Conservation (phyloP, 2,329 filamentous ascomycete species). For the Colletotrichum sp. region DNA sequence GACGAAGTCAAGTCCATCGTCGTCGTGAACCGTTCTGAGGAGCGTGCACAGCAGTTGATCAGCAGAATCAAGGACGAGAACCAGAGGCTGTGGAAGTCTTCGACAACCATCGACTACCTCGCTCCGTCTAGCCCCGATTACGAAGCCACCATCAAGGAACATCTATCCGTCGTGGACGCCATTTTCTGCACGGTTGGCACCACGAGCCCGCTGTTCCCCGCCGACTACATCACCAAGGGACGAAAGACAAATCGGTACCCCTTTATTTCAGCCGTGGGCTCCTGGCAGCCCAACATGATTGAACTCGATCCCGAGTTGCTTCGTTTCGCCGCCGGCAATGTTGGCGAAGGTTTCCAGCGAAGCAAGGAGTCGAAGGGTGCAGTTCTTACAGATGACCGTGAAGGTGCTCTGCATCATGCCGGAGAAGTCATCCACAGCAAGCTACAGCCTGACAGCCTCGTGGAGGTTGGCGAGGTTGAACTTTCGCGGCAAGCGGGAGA, state of each 20-base stretch:
- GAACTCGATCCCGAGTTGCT: constrained; percentile 68
- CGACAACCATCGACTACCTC: neutral
- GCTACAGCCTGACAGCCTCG: constrained; percentile 59
- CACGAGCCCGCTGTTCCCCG: neutral
- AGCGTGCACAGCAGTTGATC: neutral
- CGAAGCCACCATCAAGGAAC: fast-evolving
- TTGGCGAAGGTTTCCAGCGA: neutral
- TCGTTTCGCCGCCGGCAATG: constrained; percentile 33
- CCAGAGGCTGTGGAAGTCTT: neutral
- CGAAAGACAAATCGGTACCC: constrained; percentile 31
- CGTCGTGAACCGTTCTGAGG: constrained; percentile 35
- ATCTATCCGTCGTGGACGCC: neutral
- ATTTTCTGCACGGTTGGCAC: neutral
- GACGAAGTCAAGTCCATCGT: constrained; percentile 31
- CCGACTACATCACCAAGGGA: constrained; percentile 32
- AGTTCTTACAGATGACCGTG: constrained; percentile 59
- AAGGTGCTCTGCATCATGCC: constrained; percentile 66
- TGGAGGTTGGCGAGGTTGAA: constrained; percentile 46
- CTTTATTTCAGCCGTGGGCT: constrained; percentile 57
- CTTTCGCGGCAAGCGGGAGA: neutral
- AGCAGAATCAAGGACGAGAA: neutral
- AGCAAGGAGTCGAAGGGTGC: neutral
- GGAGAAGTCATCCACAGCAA: constrained; percentile 71
- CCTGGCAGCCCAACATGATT: constrained; percentile 66
- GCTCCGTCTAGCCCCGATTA: neutral